Percentiles rank a stretch among this genome's conserved stretches.
Evolutionary conservation across 2,329 filamentous ascomycete genomes (phyloP).

Genomic region (Niveomyces coronatus): DNA sequence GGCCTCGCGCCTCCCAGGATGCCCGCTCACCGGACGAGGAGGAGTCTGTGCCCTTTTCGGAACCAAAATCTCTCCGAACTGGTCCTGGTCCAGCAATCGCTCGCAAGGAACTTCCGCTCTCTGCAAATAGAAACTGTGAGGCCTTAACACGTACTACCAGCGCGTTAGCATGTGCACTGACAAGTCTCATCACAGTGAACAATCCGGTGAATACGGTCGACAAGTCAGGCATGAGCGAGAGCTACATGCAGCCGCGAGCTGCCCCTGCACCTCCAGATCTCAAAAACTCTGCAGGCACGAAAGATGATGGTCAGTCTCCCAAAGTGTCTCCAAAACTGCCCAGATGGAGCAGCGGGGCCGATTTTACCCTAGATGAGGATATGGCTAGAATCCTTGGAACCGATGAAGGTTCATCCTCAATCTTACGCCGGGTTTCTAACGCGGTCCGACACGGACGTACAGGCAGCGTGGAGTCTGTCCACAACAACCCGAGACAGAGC

Average conservation of each 20-base stretch:
- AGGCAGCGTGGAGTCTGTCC: conserved; percentile 58
- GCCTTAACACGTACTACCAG: conserved; percentile 5
- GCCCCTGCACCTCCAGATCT: conserved; percentile 41
- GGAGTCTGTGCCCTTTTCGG: conserved; percentile 33
- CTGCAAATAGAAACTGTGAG: conserved; percentile 34
- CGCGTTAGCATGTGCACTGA: conserved; percentile 1
- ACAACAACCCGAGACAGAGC: conserved; percentile 30
- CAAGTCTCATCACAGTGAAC: conserved; percentile 23
- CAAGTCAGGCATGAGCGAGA: conserved; percentile 28
- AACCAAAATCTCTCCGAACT: conserved; percentile 29
- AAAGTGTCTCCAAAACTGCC: conserved; percentile 57
- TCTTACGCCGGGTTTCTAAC: conserved; percentile 83
- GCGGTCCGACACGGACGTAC: conserved; percentile 88
- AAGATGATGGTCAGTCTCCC: conserved; percentile 28
- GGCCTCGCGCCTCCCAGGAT: conserved; percentile 25
- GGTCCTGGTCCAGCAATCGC: conserved; percentile 38
- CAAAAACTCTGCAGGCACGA: conserved; percentile 30
- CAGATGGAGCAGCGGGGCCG: conserved; percentile 68
- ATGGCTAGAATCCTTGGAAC: conserved; percentile 79
- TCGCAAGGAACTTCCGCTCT: conserved; percentile 52
- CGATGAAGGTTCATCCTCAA: conserved; percentile 67
- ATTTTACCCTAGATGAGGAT: conserved; percentile 93
- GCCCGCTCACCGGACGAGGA: conserved; percentile 46
- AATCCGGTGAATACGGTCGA: conserved; percentile 17
- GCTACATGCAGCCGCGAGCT: conserved; percentile 48